Evolutionary conservation across 2,329 filamentous ascomycete species (phyloP), one percentile per base, ranked within the genome.

Genomic region (Monilinia fructicola): DNA sequence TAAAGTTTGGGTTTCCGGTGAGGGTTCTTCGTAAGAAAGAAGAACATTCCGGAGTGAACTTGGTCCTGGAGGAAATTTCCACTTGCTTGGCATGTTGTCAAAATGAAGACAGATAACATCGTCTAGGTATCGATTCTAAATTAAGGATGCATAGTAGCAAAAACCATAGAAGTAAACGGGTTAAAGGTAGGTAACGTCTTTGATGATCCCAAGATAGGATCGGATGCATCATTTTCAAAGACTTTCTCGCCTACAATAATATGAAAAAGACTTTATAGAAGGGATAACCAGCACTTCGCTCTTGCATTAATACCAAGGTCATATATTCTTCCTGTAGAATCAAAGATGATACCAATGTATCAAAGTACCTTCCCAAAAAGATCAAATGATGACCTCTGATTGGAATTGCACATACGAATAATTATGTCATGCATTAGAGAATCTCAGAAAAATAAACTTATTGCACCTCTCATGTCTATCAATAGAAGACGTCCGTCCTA

Each of bases 51-150:
- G 18, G 40, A 48, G 55, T 28, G 11, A 3, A 59, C 42, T 59
- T 46, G 1, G 10, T 3, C 5, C 4, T 4, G 1, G 12, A 10
- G 1, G n/a, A 2, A 1, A 1, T 6, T 21, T 59, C 4, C 26
- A 28, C 5, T 21, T 18, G 48, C 12, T 23, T 23, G 42, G 28
- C 28, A 31, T 59, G 46, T 7, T 3, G 14, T 12, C 1, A 21
- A 23, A 10, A 23, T 35, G 21, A 6, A 38, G 23, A 16, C 38
- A 55, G 23, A 35, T 1, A 16, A 40, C 23, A 14, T 40, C 5
- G 21, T 5, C 18, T 1, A 12, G 26, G n/a, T 50, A 23, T 61
- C n/a, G 14, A 50, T 4, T 61, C 14, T 12, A 2, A 61, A 2
- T 28, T 11, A 23, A 48, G 9, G n/a, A 46, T 59, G 26, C 28